A percentile compares a stretch with the other conserved stretches of the same genome.
Evolutionary conservation across 345 rosid species (phyloP).

Genomic region (Trapa incisa): DNA sequence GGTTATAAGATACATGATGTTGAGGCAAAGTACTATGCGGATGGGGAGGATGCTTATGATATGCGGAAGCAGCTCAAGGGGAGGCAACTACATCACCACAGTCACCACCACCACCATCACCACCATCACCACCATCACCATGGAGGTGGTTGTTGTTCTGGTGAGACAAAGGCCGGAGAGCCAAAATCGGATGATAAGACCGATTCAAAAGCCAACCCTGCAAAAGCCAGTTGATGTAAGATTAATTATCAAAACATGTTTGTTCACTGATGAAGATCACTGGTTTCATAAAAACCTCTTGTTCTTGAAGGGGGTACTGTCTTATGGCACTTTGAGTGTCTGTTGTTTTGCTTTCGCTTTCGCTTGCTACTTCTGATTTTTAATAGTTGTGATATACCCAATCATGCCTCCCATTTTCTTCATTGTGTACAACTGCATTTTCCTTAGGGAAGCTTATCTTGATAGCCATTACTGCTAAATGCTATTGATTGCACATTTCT

Average conservation of each 20-base stretch:
- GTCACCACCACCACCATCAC: too few relatives aligned
- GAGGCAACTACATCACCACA: slow-evolving; percentile 26
- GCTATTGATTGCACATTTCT: too few relatives aligned
- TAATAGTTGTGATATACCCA: background rate
- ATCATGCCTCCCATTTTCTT: background rate
- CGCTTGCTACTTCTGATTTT: background rate
- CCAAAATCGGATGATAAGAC: slow-evolving; percentile 26
- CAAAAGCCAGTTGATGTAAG: slow-evolving; percentile 11
- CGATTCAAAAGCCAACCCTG: slow-evolving; percentile 10
- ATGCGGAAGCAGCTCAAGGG: slow-evolving; percentile 93
- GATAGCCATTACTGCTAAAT: background rate
- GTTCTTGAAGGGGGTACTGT: background rate
- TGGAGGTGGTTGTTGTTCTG: slow-evolving; percentile 77
- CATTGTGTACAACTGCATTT: background rate
- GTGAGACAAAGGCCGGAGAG: slow-evolving; percentile 41
- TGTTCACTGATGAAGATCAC: background rate
- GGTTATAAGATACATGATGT: slow-evolving; percentile 83
- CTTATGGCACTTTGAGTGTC: background rate
- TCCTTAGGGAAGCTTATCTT: background rate
- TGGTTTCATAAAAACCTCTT: background rate
- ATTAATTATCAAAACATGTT: background rate
- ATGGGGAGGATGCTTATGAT: slow-evolving; percentile 98
- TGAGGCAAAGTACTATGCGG: slow-evolving; percentile 95
- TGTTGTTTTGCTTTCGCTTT: background rate
- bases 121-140: slow-evolving; percentile 19